Evolutionary conservation across 2,329 filamentous ascomycete genomes (phyloP).

Genomic region (Fusarium annulatum): DNA sequence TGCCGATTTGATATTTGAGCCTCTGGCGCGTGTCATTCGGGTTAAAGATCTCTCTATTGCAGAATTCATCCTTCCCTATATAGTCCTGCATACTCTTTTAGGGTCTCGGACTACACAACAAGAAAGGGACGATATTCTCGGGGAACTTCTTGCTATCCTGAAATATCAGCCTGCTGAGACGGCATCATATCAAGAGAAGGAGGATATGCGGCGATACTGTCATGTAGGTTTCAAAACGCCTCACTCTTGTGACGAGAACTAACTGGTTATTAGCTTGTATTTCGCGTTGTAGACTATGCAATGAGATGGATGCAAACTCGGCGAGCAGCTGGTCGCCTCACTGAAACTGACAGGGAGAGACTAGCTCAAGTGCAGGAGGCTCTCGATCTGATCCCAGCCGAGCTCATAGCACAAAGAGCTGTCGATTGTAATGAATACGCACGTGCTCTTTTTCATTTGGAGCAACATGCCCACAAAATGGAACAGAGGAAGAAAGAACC

Average conservation of each 20-base stretch:
- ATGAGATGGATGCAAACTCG: conserved; percentile 90
- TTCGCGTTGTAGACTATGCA: conserved; percentile 90
- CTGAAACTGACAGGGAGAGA: conserved; percentile 58
- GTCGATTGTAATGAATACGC: conserved; percentile 96
- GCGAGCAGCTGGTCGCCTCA: conserved; percentile 47
- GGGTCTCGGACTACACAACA: conserved; percentile 70
- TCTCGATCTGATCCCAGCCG: conserved; percentile 73
- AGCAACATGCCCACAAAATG: conserved; percentile 79
- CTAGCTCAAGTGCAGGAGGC: conserved; percentile 61
- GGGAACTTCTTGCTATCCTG: conserved; percentile 81
- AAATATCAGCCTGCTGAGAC: conserved; percentile 64
- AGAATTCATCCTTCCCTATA: conserved; percentile 88
- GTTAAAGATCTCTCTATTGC: conserved; percentile 88
- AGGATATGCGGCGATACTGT: conserved; percentile 85
- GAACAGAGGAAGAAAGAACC: conserved; percentile 58
- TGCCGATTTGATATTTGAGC: conserved; percentile 80
- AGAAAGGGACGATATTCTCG: conserved; percentile 73
- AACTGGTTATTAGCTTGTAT: conserved; percentile 74
- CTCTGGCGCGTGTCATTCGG: conserved; percentile 83
- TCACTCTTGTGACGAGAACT: background rate
- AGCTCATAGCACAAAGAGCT: conserved; percentile 82
- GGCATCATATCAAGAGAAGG: conserved; percentile 70
- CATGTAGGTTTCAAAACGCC: conserved; percentile 69
- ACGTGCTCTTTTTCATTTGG: conserved; percentile 91
- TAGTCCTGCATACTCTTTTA: conserved; percentile 84